Evolutionary conservation across 169 alveolate species (phyloP).

Genomic region (Sarcocystis neurona): DNA sequence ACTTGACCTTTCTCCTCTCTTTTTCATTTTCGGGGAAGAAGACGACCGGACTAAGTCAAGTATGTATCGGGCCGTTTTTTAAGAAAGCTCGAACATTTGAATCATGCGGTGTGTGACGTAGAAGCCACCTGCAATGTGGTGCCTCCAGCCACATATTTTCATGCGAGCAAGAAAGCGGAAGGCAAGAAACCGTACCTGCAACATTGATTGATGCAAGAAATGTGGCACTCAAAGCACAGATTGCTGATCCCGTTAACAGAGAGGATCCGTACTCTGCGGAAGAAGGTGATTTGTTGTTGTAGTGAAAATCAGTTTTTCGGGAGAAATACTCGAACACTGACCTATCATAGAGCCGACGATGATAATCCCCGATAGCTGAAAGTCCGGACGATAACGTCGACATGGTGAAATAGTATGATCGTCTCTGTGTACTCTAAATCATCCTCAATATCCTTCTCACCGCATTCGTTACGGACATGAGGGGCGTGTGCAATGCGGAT

Average conservation of each 20-base stretch:
- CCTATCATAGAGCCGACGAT: constrained; percentile 85
- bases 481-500: constrained; percentile 89
- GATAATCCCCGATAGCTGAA: constrained; percentile 82
- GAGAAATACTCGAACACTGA: background rate
- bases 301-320: background rate
- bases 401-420: no score
- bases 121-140: constrained; percentile 84
- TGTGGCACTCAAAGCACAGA: constrained; percentile 59
- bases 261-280: constrained; percentile 61
- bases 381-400: background rate
- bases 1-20: no score
- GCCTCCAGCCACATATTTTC: background rate
- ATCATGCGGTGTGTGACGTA: constrained; percentile 92
- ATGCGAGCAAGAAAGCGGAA: background rate
- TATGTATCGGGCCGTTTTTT: no score
- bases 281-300: background rate
- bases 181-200: constrained; percentile 48
- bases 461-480: constrained; percentile 91
- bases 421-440: no score
- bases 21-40: no score
- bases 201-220: constrained; percentile 67
- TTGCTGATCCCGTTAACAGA: constrained; percentile 35
- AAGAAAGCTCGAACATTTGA: constrained; percentile 82
- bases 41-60: no score
- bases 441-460: constrained; percentile 10